Base-by-base conservation (phyloP, 2,329 filamentous ascomycete genomes). In the Ceratocystis colombiana region DNA sequence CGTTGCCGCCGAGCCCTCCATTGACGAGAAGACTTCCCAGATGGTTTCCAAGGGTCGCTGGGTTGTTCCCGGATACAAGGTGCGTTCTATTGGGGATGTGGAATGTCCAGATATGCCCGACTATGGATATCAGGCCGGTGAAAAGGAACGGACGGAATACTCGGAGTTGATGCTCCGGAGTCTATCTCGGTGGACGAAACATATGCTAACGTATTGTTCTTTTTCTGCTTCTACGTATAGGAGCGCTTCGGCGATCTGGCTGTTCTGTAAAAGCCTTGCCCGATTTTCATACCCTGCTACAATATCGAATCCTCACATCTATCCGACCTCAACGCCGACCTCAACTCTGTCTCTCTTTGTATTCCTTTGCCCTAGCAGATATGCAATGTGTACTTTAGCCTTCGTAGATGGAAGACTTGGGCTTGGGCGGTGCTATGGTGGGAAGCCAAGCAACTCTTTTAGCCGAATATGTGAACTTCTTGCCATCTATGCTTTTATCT, bases 211-310 rank as follows among this genome's bases (percentile, higher is more conserved):
- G 48, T 25, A 3, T 25, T 37, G 1, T 37, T 12, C 28, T 45
- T 33, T 55, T 44, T 62, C 63, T 45, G 3, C 20, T 22, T 5
- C n/a, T 57, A 71, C 61, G 61, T 74, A 71, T 74, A 97, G 93
- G 94, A 99, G 86, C 96, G 92, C 85, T 99, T 97, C 79, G 94
- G 94, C 82, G 92, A 97, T 77, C 87, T 97, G 73, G 93, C 94
- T 73, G 81, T 96, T 73, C 83, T 97, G 78, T 99, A 96, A 85
- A 84, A 76, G 73, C 73, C 69, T 71, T 70, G 37, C 5, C 37
- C 37, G 37, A 41, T 41, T 41, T 41, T 12, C 37, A 41, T 41
- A 41, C 37, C 37, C 8, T 41, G 65, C 17, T 10, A 28, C 55
- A 45, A 61, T 12, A 55, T 30, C 66, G 55, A 67, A 46, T 33